A percentile compares a stretch with the other conserved stretches of the same genome.
Evolutionary conservation across 1,284 basidiomycete species (phyloP).

Genomic region (Golubevia sp.): DNA sequence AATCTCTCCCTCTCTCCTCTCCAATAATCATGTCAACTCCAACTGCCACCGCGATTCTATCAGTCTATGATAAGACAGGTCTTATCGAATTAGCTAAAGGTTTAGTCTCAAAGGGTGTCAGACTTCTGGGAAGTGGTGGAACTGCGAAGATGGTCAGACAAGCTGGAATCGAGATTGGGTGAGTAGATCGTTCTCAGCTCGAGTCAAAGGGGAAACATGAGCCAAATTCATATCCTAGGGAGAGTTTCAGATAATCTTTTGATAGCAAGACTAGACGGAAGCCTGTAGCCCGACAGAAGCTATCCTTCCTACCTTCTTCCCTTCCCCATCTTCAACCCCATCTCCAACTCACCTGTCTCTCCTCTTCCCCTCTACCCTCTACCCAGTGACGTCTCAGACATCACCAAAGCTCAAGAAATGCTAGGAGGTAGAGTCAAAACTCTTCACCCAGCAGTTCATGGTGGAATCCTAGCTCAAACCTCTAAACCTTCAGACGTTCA

Average conservation of each 20-base stretch:
- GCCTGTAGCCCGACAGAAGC: too few species aligned
- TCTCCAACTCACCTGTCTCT: background rate
- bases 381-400: conserved; percentile 91
- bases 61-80: conserved; percentile 95
- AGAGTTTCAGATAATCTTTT: too few species aligned
- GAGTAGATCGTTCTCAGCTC: conserved; percentile 57
- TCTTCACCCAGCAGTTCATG: conserved; percentile 97
- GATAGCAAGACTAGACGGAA: too few species aligned
- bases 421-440: conserved; percentile 98
- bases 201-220: too few species aligned
- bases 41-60: conserved; percentile 83
- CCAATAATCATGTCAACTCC: too few species aligned
- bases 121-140: conserved; percentile 90
- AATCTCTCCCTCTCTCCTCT: too few species aligned
- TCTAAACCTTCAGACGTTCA: conserved; percentile 44
- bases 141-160: conserved; percentile 98
- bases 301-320: background rate
- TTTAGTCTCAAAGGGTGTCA: conserved; percentile 79
- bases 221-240: too few species aligned
- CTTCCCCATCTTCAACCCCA: background rate
- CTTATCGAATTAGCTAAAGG: conserved; percentile 86
- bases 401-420: conserved; percentile 99
- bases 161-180: conserved; percentile 88
- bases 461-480: conserved; percentile 68
- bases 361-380: background rate